Evolutionary conservation across 2,329 filamentous ascomycete genomes (phyloP).

Genomic region (Talaromyces sp.): DNA sequence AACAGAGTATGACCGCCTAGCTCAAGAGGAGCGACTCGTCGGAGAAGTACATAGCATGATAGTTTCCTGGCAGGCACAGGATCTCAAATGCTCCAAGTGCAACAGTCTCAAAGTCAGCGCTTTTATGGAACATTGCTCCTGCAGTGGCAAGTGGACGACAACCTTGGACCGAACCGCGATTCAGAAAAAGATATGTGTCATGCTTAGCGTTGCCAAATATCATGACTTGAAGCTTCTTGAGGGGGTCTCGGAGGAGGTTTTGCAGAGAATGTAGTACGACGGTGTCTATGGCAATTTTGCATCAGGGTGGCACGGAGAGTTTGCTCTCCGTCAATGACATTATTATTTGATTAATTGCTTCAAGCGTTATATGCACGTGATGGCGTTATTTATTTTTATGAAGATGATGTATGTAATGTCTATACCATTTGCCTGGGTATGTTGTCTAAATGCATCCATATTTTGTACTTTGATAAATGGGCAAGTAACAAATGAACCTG

Average conservation of each 20-base stretch:
- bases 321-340: not conserved
- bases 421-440: slow-evolving; percentile 3
- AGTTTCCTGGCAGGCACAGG: slow-evolving; percentile 82
- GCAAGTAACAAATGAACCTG: too few species aligned
- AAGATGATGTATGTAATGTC: not conserved
- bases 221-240: slow-evolving; percentile 80
- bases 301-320: not conserved
- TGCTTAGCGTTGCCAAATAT: slow-evolving; percentile 69
- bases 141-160: slow-evolving; percentile 78
- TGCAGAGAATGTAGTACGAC: slow-evolving; percentile 40
- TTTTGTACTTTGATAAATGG: not conserved
- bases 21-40: slow-evolving; percentile 79
- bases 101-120: slow-evolving; percentile 71
- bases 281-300: not conserved
- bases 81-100: slow-evolving; percentile 79
- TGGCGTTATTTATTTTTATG: not conserved
- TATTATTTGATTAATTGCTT: slow-evolving; percentile 6
- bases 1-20: slow-evolving; percentile 70
- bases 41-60: slow-evolving; percentile 70
- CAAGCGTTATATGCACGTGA: not conserved
- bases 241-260: slow-evolving; percentile 66
- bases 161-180: slow-evolving; percentile 67
- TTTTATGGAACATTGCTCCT: slow-evolving; percentile 95
- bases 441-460: not conserved
- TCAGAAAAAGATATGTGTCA: slow-evolving; percentile 63